Conservation (phyloP, 345 rosid genomes). For the Eutrema japonicum region DNA sequence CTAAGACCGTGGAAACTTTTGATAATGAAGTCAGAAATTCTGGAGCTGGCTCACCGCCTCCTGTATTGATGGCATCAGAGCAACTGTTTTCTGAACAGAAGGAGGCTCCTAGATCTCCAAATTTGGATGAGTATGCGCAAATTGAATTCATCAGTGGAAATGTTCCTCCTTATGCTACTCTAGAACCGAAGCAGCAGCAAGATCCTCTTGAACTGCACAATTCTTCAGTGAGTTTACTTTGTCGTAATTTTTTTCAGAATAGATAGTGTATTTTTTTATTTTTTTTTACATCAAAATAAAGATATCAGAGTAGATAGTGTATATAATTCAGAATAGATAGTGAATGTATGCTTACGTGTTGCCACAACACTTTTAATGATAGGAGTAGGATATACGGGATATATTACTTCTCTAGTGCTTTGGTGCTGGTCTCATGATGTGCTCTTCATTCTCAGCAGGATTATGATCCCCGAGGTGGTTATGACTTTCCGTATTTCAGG, state of each 20-base stretch:
- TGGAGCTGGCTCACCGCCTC: constrained; percentile 61
- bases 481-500: constrained; percentile 73
- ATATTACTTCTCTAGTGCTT: not conserved
- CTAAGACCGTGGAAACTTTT: constrained; percentile 48
- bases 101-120: constrained; percentile 59
- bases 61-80: constrained; percentile 56
- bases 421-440: constrained; percentile 13
- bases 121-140: constrained; percentile 57
- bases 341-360: not conserved
- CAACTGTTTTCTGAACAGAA: constrained; percentile 56
- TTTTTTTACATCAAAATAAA: no score
- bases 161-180: constrained; percentile 45
- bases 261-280: not conserved
- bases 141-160: constrained; percentile 60
- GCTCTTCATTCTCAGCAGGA: constrained; percentile 18
- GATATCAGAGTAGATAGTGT: not conserved
- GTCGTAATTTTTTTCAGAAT: not conserved
- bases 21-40: constrained; percentile 63
- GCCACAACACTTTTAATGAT: not conserved
- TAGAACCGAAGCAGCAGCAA: constrained; percentile 66
- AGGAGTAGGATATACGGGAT: not conserved
- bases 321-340: not conserved
- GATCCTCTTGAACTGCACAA: constrained; percentile 61
- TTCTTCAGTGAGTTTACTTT: constrained; percentile 60
- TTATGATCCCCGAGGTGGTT: constrained; percentile 55